Conservation (phyloP, 2,329 filamentous ascomycete genomes). For the Truncatella angustata region DNA sequence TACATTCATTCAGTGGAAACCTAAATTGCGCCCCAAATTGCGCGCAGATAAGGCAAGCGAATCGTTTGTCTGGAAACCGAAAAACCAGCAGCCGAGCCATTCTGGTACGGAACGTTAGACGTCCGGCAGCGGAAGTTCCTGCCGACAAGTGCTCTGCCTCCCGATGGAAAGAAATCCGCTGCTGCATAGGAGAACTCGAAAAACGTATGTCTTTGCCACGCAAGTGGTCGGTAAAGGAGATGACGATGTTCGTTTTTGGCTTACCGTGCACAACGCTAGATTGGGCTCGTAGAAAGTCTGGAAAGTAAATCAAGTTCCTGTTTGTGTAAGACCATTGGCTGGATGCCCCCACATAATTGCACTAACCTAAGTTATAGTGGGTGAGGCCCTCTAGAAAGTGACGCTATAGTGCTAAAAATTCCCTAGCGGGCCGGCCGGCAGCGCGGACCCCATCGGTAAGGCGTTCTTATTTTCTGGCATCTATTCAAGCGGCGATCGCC, state of each 20-base stretch:
- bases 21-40: not conserved
- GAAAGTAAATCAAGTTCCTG: not conserved
- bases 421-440: constrained; percentile 6
- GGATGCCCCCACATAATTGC: too few relatives aligned
- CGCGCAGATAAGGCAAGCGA: not conserved
- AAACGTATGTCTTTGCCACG: not conserved
- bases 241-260: too few relatives aligned
- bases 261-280: not conserved
- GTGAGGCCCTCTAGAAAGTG: not conserved
- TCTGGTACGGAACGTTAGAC: not conserved
- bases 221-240: not conserved
- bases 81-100: not conserved
- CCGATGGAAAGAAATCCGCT: not conserved
- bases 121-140: not conserved
- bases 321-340: constrained; percentile 3
- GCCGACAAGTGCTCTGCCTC: not conserved
- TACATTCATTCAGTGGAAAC: not conserved
- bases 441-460: constrained; percentile 1
- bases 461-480: not conserved
- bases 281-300: not conserved
- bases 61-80: not conserved
- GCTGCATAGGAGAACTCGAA: not conserved
- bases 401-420: not conserved
- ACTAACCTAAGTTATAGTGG: too few relatives aligned
- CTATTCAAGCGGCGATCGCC: not conserved